Percentiles rank a stretch among this genome's conserved stretches.
Evolutionary conservation across 2,329 filamentous ascomycete species (phyloP).

Genomic region (Knoxdaviesia capensis): DNA sequence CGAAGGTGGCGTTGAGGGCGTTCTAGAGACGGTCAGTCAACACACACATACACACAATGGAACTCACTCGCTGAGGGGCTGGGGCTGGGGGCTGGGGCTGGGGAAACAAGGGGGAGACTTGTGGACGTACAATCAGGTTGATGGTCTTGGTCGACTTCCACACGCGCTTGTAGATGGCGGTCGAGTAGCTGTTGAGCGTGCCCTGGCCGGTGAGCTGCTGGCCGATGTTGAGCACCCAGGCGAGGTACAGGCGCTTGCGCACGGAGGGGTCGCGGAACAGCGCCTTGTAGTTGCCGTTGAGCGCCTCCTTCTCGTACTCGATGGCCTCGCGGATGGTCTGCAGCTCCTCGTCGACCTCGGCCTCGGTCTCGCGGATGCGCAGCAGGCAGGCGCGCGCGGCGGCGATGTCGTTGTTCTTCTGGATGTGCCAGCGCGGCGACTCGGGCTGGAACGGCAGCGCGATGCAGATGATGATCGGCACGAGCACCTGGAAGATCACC

Average conservation of each 20-base stretch:
- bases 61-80: too few relatives aligned
- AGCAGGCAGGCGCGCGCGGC: constrained; percentile 35
- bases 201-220: constrained; percentile 57
- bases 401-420: constrained; percentile 38
- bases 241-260: constrained; percentile 44
- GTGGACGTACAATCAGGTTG: constrained; percentile 10
- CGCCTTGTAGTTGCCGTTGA: constrained; percentile 37
- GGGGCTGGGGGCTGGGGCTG: too few relatives aligned
- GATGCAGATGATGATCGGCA: constrained; percentile 43
- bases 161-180: constrained; percentile 54
- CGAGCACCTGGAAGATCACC: constrained; percentile 51
- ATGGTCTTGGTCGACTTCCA: constrained; percentile 38
- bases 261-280: constrained; percentile 52
- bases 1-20: constrained; percentile 52
- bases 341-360: constrained; percentile 47
- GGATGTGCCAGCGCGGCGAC: constrained; percentile 47
- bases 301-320: constrained; percentile 51
- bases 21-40: constrained; percentile 16
- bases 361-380: constrained; percentile 41
- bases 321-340: constrained; percentile 45
- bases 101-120: too few relatives aligned
- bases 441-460: constrained; percentile 48
- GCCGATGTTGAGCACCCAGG: constrained; percentile 46
- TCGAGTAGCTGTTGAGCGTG: constrained; percentile 52
- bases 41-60: too few relatives aligned